These are phyloP conservation scores for Trichoderma aggressivum DNA, from an alignment of 2,329 filamentous ascomycete genomes.

Conservation along the genomic window DNA sequence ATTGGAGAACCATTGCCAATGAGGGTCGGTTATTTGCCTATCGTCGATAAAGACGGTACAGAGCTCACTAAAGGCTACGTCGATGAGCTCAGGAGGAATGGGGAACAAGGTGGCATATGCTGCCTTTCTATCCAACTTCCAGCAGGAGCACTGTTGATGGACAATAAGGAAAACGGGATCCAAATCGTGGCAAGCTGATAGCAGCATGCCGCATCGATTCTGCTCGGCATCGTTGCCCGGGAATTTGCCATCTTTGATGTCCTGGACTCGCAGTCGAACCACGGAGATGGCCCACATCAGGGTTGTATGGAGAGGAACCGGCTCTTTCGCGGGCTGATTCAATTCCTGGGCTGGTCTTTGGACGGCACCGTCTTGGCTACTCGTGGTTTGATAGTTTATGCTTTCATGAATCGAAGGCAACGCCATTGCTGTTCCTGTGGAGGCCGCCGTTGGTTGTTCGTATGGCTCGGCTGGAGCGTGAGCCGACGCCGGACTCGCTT, in stretches of 20 bases:
- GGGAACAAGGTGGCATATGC: conserved; percentile 28
- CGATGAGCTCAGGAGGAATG: conserved; percentile 18
- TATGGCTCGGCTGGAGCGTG: background rate
- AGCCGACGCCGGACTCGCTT: conserved; percentile 45
- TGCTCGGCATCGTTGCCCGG: conserved; percentile 30
- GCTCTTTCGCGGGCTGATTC: background rate
- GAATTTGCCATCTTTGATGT: conserved; percentile 6
- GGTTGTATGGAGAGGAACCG: background rate
- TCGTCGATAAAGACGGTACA: conserved; percentile 26
- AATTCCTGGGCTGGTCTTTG: background rate
- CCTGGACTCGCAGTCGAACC: background rate
- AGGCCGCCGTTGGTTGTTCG: background rate
- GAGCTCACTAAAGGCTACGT: conserved; percentile 25
- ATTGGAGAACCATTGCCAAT: conserved; percentile 31
- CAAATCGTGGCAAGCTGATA: conserved; percentile 49
- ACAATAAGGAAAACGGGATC: conserved; percentile 64
- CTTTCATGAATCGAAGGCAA: background rate
- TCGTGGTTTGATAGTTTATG: background rate
- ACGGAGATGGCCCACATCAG: background rate
- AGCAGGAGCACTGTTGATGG: conserved; percentile 63
- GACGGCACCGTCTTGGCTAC: background rate
- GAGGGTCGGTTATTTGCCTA: conserved; percentile 21
- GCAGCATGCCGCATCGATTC: conserved; percentile 52
- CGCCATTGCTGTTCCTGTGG: background rate
- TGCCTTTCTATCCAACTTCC: conserved; percentile 41